Evolutionary conservation across 306 rosid genomes (phyloP).

Genomic region (Vicia sativa): DNA sequence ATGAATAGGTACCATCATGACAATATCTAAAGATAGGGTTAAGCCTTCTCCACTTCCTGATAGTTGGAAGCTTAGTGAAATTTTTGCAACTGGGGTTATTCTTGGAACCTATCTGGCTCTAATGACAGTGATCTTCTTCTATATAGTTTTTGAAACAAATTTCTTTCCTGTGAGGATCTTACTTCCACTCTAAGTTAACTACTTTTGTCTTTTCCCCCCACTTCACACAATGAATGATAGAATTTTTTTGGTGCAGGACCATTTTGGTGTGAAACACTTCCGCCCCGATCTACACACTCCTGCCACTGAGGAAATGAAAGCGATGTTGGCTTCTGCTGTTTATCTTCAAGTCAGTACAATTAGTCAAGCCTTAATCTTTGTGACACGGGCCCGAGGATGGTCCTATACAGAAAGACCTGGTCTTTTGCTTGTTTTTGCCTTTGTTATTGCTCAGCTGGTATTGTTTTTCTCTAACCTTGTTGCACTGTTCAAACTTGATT

Average conservation of each 20-base stretch:
- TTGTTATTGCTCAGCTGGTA: constrained; percentile 73
- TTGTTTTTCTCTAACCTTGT: neutral
- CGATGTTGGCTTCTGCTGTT: constrained; percentile 60
- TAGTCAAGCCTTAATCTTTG: constrained; percentile 74
- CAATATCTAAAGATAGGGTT: constrained; percentile 77
- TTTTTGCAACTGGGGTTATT: constrained; percentile 69
- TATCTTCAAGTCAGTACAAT: constrained; percentile 79
- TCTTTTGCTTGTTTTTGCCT: constrained; percentile 58
- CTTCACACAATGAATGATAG: neutral
- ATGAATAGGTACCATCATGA: constrained; percentile 73
- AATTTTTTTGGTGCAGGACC: constrained; percentile 42
- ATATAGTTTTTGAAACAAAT: constrained; percentile 43
- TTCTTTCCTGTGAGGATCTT: constrained; percentile 57
- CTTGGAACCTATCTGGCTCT: constrained; percentile 68
- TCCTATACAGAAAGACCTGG: constrained; percentile 76
- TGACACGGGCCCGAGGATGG: constrained; percentile 75
- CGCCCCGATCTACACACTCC: neutral
- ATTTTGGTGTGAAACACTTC: constrained; percentile 48
- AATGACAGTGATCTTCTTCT: constrained; percentile 67
- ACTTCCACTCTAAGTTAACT: constrained; percentile 13
- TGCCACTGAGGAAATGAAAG: constrained; percentile 10
- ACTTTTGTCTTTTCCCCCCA: constrained; percentile 10
- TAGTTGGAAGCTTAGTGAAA: constrained; percentile 80
- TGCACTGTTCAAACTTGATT: constrained; percentile 5
- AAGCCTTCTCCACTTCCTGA: constrained; percentile 77